Evolutionary conservation across 2,329 filamentous ascomycete species (phyloP), one percentile per base, ranked within the genome.

Genomic region (Fonsecaea multimorphosa): DNA sequence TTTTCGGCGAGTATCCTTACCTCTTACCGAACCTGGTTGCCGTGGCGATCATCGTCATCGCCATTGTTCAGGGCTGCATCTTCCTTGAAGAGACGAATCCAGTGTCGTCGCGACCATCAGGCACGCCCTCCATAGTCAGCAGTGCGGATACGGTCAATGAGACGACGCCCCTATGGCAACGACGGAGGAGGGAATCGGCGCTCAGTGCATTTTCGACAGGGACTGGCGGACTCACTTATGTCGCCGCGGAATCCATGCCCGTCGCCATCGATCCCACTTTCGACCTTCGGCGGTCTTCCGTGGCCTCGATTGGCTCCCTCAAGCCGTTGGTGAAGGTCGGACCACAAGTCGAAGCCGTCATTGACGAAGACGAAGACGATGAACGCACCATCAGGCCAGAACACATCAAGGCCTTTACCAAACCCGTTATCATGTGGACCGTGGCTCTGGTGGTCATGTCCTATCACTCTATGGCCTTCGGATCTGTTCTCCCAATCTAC

Each of bases 391-490:
- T 34, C 5, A 32, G 52, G 34, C 14, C 51, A 14, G 51, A 57
- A 24, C 29, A 64, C 5, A 55, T 61, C 31, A 68, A 57, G 24
- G 61, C 59, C 7, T 70, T 69, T 46, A 70, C 54, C 29, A 65
- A 59, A 16, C 52, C 44, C 14, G 68, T 81, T 57, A 71, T 81
- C 63, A 80, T 81, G 79, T 72, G 81, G 16, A 79, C 79, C 5
- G 58, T 78, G 7, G 75, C 78, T 8, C 69, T 82, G 0, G 74
- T 81, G 12, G 72, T 82, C 46, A 73, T 81, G 44, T 77, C 79
- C 1, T 82, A 81, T 64, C 81, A 83, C 68, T 79, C 81, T 34
- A 82, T 83, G 81, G 79, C 78, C 1, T 81, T 81, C 61, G 73
- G 70, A 52, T 78, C 79, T 1, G 74, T 82, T 7, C 71, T 83